Base-by-base conservation (phyloP, 257 asterid genomes). In the Nicotiana obtusifolia region DNA sequence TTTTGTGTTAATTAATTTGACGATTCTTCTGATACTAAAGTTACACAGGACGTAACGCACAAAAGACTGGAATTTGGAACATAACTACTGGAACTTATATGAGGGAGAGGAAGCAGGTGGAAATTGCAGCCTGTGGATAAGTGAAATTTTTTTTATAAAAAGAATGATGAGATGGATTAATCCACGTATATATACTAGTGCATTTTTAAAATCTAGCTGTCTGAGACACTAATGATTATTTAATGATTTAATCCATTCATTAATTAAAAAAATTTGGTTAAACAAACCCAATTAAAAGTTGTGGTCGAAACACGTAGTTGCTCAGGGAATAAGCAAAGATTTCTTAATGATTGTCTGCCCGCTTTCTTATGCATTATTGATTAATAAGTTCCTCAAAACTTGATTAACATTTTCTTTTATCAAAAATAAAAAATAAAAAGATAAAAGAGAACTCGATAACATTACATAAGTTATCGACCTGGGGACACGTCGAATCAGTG, bases 1-100 rank as follows among this genome's bases (percentile, higher is more conserved):
- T 94, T 82, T 7, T 64, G 8, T 73, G 37, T 22, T 73, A 41
- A 68, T 2, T 41, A 41, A 37, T 69, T 20, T 69, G 20, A 41
- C 77, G 7, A 69, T 5, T 69, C 13, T 20, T 41, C 14, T 22
- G 11, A 20, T 69, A 14, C 9, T 30, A 16, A 47, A 26, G 77
- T 60, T 41, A 52, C 22, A 20, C 41, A 80, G 35, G 5, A 41
- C 31, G 14, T 20, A n/a, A 19, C 62, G n/a, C 22, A 81, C 37
- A 24, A 71, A 54, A 73, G 7, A 24, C 61, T 47, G 79, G 47
- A 77, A 33, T 20, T 41, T 41, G 24, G 56, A 30, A 33, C 26
- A 31, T 10, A 65, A n/a, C 37, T 7, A 19, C 30, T 71, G 13
- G 2, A 22, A 66, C 28, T 11, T 66, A 68, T 31, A 20, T 59